Evolutionary conservation across 176 grass and related monocot genomes (phyloP).

Genomic region (Oryza rufipogon): DNA sequence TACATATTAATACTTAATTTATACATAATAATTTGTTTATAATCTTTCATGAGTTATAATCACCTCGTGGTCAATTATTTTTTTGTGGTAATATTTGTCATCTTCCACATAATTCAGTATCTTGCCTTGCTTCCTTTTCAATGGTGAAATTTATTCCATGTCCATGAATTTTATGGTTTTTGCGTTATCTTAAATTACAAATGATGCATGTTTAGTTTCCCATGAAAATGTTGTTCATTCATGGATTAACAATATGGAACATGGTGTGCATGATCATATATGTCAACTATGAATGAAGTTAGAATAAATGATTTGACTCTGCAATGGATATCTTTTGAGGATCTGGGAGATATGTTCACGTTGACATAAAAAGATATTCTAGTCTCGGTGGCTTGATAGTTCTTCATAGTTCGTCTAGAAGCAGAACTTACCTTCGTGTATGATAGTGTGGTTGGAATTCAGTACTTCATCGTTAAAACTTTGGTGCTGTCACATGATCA

Average conservation of each 20-base stretch:
- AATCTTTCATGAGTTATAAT: neutral
- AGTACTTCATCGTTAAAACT: neutral
- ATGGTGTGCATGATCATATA: neutral
- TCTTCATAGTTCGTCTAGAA: neutral
- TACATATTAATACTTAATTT: neutral
- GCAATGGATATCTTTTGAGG: neutral
- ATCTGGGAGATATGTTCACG: neutral
- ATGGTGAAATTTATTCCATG: neutral
- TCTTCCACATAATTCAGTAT: no score
- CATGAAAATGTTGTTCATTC: neutral
- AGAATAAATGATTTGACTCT: neutral
- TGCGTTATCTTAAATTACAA: neutral
- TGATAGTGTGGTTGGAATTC: neutral
- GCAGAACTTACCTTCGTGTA: neutral
- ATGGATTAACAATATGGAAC: slow-evolving; percentile 9
- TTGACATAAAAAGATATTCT: neutral
- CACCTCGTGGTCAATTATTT: neutral
- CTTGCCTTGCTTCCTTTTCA: neutral
- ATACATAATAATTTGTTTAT: neutral
- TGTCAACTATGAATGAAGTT: neutral
- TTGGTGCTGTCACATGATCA: slow-evolving; percentile 16
- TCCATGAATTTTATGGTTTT: neutral
- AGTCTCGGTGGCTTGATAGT: slow-evolving; percentile 7
- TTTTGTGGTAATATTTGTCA: neutral
- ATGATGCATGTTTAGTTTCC: neutral